Base-by-base conservation (phyloP, 1,284 basidiomycete species). In the Xanthoconium separans region DNA sequence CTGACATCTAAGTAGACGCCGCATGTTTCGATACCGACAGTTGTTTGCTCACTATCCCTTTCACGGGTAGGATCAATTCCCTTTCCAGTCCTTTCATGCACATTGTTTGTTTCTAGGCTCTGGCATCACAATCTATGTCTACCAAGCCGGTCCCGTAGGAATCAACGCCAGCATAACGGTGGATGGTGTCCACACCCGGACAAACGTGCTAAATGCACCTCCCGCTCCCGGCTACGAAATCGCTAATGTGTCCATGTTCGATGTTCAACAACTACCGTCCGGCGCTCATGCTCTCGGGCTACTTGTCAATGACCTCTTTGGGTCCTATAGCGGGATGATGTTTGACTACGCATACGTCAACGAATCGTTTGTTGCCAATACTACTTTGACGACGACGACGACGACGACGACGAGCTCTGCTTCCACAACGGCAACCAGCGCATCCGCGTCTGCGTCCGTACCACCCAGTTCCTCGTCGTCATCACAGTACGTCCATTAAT, bases 281-380 rank as follows among this genome's bases (percentile, higher is more conserved):
- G 61, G 59, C 7, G 16, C 44, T 41, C 64, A 64, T 22, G 45
- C 55, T 2, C 50, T 62, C 10, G 33, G 10, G 4, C 34, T 65
- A 27, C 50, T 56, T 22, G 39, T 64, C 43, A 59, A 59, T 6
- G 53, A 64, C 24, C 51, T 59, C 20, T 47, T 36, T 13, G 63
- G 64, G 16, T 58, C 56, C 0, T 64, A 57, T 33, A 65, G 55
- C 6, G 52, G 56, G 6, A 62, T 63, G 64, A 68, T 64, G 64
- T 63, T 68, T 6, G 64, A 66, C 46, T 63, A 65, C 45, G 62
- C 55, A 29, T 54, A 54, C 29, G 39, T 66, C 44, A 66, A 64
- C 16, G 59, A 64, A 45, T 60, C 57, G 0, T 4, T 57, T 2
- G 64, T 62, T 24, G 36, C 44, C 22, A 51, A 31, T 31, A 12